Base-by-base conservation (phyloP, 495 filamentous ascomycete genomes). In the Podospora pseudocomata region DNA sequence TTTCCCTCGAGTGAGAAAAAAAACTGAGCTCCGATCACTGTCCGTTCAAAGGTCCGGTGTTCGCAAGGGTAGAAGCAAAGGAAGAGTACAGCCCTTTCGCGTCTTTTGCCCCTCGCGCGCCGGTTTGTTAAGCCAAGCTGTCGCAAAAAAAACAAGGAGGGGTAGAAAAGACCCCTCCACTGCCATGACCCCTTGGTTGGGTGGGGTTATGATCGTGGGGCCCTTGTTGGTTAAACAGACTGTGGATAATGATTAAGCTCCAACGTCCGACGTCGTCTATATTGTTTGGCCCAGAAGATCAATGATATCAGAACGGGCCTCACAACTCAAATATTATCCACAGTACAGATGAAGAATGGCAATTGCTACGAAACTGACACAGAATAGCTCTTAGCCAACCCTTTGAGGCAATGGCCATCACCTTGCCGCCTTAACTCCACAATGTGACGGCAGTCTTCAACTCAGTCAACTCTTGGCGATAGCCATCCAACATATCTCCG, bases 21-120 rank as follows among this genome's bases (percentile, higher is more conserved):
- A 49, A 71, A 66, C 58, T 68, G 58, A 34, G 44, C 69, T 71
- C 69, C 66, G 69, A 71, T 70, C 63, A 61, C 55, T 67, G 69
- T 67, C 65, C 65, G 65, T 26, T 15, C 59, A 44, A 30, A 53
- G 30, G 55, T 18, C 13, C 60, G 58, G 58, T 59, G 30, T 26
- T 34, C 39, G 59, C 59, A 61, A 20, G 16, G 23, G 59, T 28
- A 18, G 23, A 23, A 32, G 30, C 4, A 5, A 7, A 32, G 26
- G 59, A 49, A 49, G 18, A 49, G 39, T 11, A 18, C 39, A 49
- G 39, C 39, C 39, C 15, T 49, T 49, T 32, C 30, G 30, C 39
- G 39, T 2, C 15, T 61, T n/a, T 61, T 32, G 30, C 30, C 34
- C 23, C 9, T 34, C 26, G 4, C 30, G 23, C 59, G 20, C 26